Evolutionary conservation across 495 filamentous ascomycete species (phyloP), one percentile per base, ranked within the genome.

Genomic region (Daldinia loculata): DNA sequence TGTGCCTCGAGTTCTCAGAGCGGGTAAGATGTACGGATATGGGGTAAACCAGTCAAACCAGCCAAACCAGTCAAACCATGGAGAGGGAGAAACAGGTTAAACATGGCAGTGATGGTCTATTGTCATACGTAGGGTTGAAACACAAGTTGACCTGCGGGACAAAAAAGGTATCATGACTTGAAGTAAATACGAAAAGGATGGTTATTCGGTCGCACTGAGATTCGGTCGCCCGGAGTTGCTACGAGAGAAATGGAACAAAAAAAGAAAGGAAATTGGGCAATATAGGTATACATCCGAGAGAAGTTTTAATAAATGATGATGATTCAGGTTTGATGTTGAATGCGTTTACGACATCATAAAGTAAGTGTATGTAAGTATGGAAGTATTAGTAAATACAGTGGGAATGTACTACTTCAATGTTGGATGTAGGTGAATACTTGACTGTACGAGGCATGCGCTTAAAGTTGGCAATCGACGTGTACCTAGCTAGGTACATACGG

Each of bases 91-190:
- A 27, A 51, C 15, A 38, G 57, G 12, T 59, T 71, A 36, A 43
- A 36, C 43, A 66, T 55, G 41, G 58, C 38, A 53, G 30, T 57
- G 41, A 27, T 57, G 43, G 50, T 29, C 51, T 22, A 56, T 62
- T 61, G 62, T 50, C 63, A 55, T 52, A 71, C 52, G 27, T 62
- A 59, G 39, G 63, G 30, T 59, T 50, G 63, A 24, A 63, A 58
- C 19, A 53, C 50, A 53, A 30, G 26, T 11, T 5, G 26, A 30
- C 24, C 50, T 53, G 50, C 26, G 27, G 36, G 45, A 45, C 30
- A 48, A 62, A 62, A 41, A 53, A 53, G 26, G 50, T 53, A 53
- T 53, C 50, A 30, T 29, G 50, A 53, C 27, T 53, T 22, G 39
- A 41, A 48, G 43, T 24, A 53, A 30, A 53, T 30, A 53, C 50